Evolutionary conservation across 768 basidiomycete species (phyloP).

Genomic region (Phylloporus sp.): DNA sequence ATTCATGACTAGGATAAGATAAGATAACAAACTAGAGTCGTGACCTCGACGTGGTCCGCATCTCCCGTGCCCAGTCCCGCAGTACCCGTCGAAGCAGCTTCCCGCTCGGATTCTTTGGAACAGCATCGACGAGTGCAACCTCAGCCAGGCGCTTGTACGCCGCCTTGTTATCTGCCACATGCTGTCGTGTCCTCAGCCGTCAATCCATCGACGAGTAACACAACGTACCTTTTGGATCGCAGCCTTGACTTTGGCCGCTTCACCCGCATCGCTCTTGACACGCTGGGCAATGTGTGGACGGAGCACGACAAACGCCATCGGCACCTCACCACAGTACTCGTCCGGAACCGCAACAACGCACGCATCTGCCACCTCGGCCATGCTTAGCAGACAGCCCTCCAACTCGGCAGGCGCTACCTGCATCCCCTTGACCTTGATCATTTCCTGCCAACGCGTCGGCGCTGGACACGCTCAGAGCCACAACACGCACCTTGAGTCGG

Average conservation of each 20-base stretch:
- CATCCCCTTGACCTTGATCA: conserved; percentile 67
- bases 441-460: conserved; percentile 41
- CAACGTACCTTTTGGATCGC: conserved; percentile 46
- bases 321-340: conserved; percentile 70
- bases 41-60: conserved; percentile 15
- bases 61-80: conserved; percentile 45
- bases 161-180: conserved; percentile 52
- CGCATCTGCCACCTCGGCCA: conserved; percentile 54
- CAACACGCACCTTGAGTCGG: conserved; percentile 49
- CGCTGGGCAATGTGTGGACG: conserved; percentile 38
- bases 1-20: conserved; percentile 17
- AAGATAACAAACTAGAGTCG: conserved; percentile 23
- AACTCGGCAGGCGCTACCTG: conserved; percentile 75
- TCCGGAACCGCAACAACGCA: conserved; percentile 67
- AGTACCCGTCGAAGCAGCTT: conserved; percentile 51
- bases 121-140: conserved; percentile 49
- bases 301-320: conserved; percentile 64
- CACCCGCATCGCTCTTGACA: conserved; percentile 27
- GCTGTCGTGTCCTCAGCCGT: conserved; percentile 29
- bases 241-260: conserved; percentile 36
- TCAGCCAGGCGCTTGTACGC: conserved; percentile 58
- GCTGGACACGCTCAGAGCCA: neutral
- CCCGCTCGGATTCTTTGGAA: conserved; percentile 65
- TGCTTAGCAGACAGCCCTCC: conserved; percentile 60
- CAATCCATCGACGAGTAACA: conserved; percentile 1